These are phyloP conservation scores for Claviceps sp. DNA, from an alignment of 2,329 filamentous ascomycete genomes.

Conservation along the genomic window DNA sequence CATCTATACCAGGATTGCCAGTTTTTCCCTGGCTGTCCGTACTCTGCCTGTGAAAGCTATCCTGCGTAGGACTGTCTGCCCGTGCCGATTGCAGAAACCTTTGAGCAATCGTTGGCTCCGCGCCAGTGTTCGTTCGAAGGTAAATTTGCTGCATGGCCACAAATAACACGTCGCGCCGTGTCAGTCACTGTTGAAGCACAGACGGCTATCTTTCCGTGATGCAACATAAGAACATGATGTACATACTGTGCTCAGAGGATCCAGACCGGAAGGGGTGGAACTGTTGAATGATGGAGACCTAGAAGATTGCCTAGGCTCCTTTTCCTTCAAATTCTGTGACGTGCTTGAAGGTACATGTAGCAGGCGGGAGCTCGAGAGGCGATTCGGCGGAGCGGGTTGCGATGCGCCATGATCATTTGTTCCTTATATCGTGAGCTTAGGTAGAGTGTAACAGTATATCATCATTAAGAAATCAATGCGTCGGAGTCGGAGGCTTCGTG, in stretches of 20 bases:
- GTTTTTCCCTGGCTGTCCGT: constrained; percentile 28
- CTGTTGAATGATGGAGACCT: constrained; percentile 15
- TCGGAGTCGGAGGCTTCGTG: not conserved
- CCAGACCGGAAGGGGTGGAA: constrained; percentile 17
- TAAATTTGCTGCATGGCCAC: constrained; percentile 23
- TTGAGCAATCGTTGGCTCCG: constrained; percentile 36
- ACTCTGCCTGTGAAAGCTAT: constrained; percentile 25
- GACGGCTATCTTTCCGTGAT: not conserved
- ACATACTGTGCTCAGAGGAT: constrained; percentile 25
- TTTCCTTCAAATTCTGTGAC: constrained; percentile 28
- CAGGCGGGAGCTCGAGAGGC: constrained; percentile 12
- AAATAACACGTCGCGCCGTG: not conserved
- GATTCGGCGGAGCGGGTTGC: constrained; percentile 7
- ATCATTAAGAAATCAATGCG: not conserved
- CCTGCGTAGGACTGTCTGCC: constrained; percentile 37
- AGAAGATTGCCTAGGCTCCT: constrained; percentile 15
- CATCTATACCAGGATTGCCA: constrained; percentile 27
- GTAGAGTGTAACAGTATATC: not conserved
- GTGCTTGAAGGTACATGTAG: constrained; percentile 53
- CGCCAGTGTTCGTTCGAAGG: constrained; percentile 22
- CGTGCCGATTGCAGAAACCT: constrained; percentile 38
- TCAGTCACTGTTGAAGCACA: not conserved
- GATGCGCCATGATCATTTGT: constrained; percentile 3
- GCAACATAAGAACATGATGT: not conserved
- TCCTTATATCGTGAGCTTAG: constrained; percentile 3